phyloP scores from a whole-genome alignment of 2,329 filamentous ascomycete genomes.

The Alternaria postmessia region DNA sequence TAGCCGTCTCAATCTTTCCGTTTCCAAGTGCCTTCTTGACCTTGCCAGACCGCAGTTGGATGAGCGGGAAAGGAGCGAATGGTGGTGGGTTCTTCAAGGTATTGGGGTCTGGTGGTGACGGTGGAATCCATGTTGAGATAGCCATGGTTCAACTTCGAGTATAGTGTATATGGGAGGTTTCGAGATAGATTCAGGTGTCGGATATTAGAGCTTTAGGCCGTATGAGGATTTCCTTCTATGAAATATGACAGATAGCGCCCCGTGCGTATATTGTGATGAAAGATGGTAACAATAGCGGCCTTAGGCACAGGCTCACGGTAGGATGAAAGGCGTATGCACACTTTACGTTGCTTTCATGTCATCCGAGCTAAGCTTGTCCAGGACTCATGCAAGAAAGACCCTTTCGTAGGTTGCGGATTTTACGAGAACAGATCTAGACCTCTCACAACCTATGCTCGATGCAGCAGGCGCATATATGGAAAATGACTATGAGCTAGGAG shows the following conservation, averaged over 20 bases:
- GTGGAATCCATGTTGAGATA: conserved; percentile 29
- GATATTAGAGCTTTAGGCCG: neutral
- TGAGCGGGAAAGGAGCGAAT: conserved; percentile 56
- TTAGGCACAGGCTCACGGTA: too few species aligned
- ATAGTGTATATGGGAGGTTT: neutral
- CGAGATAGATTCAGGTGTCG: neutral
- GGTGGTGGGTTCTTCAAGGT: conserved; percentile 31
- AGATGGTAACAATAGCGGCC: neutral
- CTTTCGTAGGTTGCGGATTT: accelerated
- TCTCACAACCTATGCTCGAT: neutral
- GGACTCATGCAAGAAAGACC: neutral
- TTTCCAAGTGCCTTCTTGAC: conserved; percentile 65
- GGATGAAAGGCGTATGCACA: neutral
- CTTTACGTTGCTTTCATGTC: neutral
- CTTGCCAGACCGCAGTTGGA: conserved; percentile 65
- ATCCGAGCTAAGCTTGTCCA: neutral
- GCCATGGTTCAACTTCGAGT: conserved; percentile 18
- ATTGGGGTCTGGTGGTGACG: conserved; percentile 30
- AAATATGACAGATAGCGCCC: neutral
- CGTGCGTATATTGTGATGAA: neutral
- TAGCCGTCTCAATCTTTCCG: conserved; percentile 60
- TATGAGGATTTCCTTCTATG: accelerated
- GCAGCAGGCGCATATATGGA: neutral
- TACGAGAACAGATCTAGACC: neutral
- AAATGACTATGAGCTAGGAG: neutral